Percentiles rank a stretch among this genome's conserved stretches.
phyloP scores from a whole-genome alignment of 2,329 filamentous ascomycete species.

The Epichloe hybrida region DNA sequence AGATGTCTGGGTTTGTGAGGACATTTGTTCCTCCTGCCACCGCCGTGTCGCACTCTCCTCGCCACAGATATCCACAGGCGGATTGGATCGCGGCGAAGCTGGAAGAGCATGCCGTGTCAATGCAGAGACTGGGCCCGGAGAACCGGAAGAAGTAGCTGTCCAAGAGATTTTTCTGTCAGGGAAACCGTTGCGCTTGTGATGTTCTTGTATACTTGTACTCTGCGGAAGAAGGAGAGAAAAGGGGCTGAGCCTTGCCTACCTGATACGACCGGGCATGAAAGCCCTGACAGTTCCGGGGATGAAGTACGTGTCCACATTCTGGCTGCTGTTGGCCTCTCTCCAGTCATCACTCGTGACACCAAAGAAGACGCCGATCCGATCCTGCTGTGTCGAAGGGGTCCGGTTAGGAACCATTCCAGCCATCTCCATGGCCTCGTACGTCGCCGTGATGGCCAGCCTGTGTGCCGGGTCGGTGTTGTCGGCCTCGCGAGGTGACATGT shows the following conservation, averaged over 20 bases:
- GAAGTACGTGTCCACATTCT: conserved; percentile 48
- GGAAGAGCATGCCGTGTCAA: conserved; percentile 68
- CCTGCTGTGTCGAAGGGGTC: conserved; percentile 34
- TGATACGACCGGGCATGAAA: conserved; percentile 48
- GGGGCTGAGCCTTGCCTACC: conserved; percentile 24
- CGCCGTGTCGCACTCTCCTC: conserved; percentile 3
- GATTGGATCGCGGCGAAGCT: conserved; percentile 48
- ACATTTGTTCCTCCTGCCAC: conserved; percentile 3
- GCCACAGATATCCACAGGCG: conserved; percentile 5
- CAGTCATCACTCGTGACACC: conserved; percentile 68
- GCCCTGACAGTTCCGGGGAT: conserved; percentile 37
- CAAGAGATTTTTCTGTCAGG: neutral
- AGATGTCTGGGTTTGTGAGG: conserved; percentile 7
- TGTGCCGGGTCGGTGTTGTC: conserved; percentile 63
- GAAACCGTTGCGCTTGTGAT: no score
- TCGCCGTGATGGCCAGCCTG: conserved; percentile 54
- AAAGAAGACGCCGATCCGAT: conserved; percentile 58
- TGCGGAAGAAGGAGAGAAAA: no score
- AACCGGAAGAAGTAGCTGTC: conserved; percentile 62
- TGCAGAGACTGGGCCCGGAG: conserved; percentile 55
- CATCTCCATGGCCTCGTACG: conserved; percentile 67
- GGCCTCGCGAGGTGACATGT: conserved; percentile 64
- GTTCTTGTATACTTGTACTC: no score
- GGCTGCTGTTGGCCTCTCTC: conserved; percentile 61
- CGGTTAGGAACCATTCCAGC: conserved; percentile 34